These are phyloP conservation scores for Glycyrrhiza uralensis DNA, from an alignment of 306 rosid genomes.

Conservation along the genomic window DNA sequence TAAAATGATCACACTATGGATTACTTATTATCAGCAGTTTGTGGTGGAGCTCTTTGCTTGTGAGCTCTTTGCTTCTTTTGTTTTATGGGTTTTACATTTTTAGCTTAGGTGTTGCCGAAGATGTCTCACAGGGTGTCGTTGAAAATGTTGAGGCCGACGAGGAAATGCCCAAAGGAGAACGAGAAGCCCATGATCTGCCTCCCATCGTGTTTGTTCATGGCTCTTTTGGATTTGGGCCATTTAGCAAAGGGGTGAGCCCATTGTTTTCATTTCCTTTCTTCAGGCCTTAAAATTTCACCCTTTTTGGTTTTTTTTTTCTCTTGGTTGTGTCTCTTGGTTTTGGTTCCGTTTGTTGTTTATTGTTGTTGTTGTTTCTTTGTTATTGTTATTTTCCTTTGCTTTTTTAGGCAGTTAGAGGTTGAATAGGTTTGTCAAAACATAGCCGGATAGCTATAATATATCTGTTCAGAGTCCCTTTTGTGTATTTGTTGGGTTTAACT, in stretches of 20 bases:
- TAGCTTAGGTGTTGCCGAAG: conserved; percentile 61
- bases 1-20: conserved; percentile 54
- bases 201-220: conserved; percentile 81
- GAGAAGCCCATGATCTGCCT: conserved; percentile 38
- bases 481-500: too few relatives aligned
- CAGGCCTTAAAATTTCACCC: not conserved
- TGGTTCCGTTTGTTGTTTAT: too few relatives aligned
- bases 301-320: too few relatives aligned
- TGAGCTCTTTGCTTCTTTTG: conserved; percentile 54
- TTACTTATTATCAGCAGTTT: conserved; percentile 31
- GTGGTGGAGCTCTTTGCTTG: conserved; percentile 54
- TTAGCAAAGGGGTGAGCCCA: conserved; percentile 54
- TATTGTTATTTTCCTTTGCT: too few relatives aligned
- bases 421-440: too few relatives aligned
- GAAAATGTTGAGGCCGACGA: conserved; percentile 25
- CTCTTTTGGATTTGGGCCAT: conserved; percentile 55
- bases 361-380: too few relatives aligned
- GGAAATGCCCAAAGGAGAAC: not conserved
- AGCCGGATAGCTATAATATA: too few relatives aligned
- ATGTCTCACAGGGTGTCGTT: conserved; percentile 40
- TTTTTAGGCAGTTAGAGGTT: too few relatives aligned
- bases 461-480: too few relatives aligned
- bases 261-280: not conserved
- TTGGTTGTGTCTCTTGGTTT: too few relatives aligned
- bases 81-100: conserved; percentile 59